Base-by-base conservation (phyloP, 345 rosid species). In the Aquilaria yunnanensis region DNA sequence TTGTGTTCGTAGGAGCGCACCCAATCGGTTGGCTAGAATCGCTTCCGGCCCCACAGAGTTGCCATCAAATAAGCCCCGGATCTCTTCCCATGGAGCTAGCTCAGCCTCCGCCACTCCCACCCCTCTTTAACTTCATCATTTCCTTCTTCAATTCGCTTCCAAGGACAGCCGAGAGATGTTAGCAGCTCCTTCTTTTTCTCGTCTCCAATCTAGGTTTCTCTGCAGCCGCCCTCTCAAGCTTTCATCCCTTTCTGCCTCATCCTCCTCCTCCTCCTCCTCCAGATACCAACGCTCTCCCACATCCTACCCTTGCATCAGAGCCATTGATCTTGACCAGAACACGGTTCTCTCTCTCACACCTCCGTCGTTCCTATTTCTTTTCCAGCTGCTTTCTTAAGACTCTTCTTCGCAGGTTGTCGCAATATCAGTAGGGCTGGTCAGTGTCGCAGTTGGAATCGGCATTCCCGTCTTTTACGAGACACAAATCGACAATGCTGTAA, bases 401-500 rank as follows among this genome's bases (percentile, higher is more conserved):
- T n/a, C 9, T 1, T 54, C 68, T 69, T 62, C 54, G 53, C 80
- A 93, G 97, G 72, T 94, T 53, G 76, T 90, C 30, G 96, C 97
- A 16, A 70, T 90, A 12, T 66, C 97, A 1, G 99, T 94, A 32
- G 99, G 97, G 23, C 3, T 90, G 8, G 95, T 67, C 23, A 94
- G 99, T 66, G 81, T 90, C 31, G 98, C 92, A 0, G 54, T 85
- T 47, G 97, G 97, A 55, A 88, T 90, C 10, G 97, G 96, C 57
- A 75, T 90, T 72, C 98, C 98, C 3, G 70, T 82, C 47, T 90
- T 90, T 77, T 88, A 93, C 70, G 96, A 93, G 61, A 63, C 76
- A 8, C 96, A 93, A 72, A 93, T 90, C 62, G 92, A 93, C 61
- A 90, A 65, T 77, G 90, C 97, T 31, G 98, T 90, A 53, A 80